These are phyloP conservation scores for Alternaria dauci DNA, from an alignment of 2,329 filamentous ascomycete genomes.

Conservation along the genomic window DNA sequence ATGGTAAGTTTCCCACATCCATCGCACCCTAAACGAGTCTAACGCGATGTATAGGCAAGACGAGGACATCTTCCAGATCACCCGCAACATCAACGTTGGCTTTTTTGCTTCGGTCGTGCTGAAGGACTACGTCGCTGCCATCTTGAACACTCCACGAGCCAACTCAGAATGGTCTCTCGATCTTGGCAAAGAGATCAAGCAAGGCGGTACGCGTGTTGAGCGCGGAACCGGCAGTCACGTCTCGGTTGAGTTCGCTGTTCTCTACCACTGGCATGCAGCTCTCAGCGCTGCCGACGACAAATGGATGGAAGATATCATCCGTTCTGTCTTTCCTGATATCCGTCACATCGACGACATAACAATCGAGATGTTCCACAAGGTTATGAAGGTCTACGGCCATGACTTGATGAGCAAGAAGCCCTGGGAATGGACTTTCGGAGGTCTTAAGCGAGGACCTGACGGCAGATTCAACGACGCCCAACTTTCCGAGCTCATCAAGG, in stretches of 20 bases:
- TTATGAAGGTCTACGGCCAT: slow-evolving; percentile 48
- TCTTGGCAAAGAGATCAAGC: slow-evolving; percentile 68
- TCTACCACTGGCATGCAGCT: slow-evolving; percentile 86
- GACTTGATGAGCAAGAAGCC: slow-evolving; percentile 72
- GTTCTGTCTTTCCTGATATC: slow-evolving; percentile 38
- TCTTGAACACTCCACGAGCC: slow-evolving; percentile 73
- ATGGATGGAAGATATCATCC: slow-evolving; percentile 72
- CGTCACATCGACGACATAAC: slow-evolving; percentile 38
- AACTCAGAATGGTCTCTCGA: slow-evolving; percentile 84
- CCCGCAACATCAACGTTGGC: slow-evolving; percentile 61
- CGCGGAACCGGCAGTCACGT: slow-evolving; percentile 80
- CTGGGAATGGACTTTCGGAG: slow-evolving; percentile 70
- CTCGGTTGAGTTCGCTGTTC: slow-evolving; percentile 85
- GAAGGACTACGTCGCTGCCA: slow-evolving; percentile 80
- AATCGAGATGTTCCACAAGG: slow-evolving; percentile 50
- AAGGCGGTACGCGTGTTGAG: slow-evolving; percentile 65
- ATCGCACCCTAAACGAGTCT: neutral
- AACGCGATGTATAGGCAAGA: slow-evolving; percentile 35
- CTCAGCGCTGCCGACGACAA: slow-evolving; percentile 76
- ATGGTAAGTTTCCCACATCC: slow-evolving; percentile 31
- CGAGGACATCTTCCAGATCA: slow-evolving; percentile 62
- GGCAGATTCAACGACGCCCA: slow-evolving; percentile 78
- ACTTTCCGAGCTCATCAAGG: slow-evolving; percentile 72
- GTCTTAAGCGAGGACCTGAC: slow-evolving; percentile 68
- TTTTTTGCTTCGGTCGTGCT: slow-evolving; percentile 71